Conservation (phyloP, 495 filamentous ascomycete genomes). For the Aspergillus nidulans region DNA sequence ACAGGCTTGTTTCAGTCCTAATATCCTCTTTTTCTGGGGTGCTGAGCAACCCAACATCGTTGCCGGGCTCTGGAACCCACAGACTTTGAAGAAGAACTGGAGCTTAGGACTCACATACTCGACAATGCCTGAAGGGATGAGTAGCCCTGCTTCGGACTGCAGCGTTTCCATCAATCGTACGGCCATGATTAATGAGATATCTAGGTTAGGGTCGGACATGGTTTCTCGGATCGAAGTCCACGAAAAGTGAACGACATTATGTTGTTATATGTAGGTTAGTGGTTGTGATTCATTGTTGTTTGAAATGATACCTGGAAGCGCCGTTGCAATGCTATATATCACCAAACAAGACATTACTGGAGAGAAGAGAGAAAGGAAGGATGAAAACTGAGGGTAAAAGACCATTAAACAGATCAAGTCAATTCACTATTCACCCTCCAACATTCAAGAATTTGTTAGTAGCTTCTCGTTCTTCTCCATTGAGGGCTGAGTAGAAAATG, state of each 20-base stretch:
- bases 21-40: slow-evolving; percentile 72
- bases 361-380: slow-evolving; percentile 15
- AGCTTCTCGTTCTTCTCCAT: slow-evolving; percentile 42
- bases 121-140: slow-evolving; percentile 48
- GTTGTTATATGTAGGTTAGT: background rate
- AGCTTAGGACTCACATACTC: slow-evolving; percentile 66
- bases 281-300: slow-evolving; percentile 10
- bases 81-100: slow-evolving; percentile 49
- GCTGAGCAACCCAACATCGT: slow-evolving; percentile 53
- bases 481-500: slow-evolving; percentile 64
- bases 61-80: slow-evolving; percentile 80
- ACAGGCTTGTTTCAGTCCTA: slow-evolving; percentile 53
- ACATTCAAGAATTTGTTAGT: slow-evolving; percentile 19
- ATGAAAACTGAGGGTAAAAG: slow-evolving; percentile 7
- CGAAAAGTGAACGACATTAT: slow-evolving; percentile 1
- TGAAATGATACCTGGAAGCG: slow-evolving; percentile 23
- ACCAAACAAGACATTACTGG: slow-evolving; percentile 6
- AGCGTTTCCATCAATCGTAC: slow-evolving; percentile 63
- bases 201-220: slow-evolving; percentile 40
- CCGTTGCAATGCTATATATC: slow-evolving; percentile 37
- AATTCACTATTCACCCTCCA: slow-evolving; percentile 20
- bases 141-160: slow-evolving; percentile 16
- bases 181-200: slow-evolving; percentile 77
- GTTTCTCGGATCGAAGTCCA: slow-evolving; percentile 39
- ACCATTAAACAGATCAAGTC: too few relatives aligned